These are phyloP conservation scores for Tuber brumale DNA, from an alignment of 495 filamentous ascomycete genomes.

Conservation along the genomic window DNA sequence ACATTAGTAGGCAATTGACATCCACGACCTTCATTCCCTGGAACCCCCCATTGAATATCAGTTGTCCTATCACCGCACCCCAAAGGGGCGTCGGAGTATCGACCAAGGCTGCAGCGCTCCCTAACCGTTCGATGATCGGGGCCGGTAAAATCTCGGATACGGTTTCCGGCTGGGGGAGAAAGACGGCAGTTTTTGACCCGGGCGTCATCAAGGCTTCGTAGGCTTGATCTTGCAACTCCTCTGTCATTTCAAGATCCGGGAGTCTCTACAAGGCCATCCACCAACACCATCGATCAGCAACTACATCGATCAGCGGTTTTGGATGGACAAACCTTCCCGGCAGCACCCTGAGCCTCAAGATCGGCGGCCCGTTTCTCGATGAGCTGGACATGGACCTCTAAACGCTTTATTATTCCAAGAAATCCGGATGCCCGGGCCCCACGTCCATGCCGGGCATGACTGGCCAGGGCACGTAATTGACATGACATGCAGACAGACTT, in stretches of 20 bases:
- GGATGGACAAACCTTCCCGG: slow-evolving; percentile 21
- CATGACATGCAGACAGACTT: slow-evolving; percentile 31
- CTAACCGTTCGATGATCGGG: slow-evolving; percentile 22
- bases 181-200: slow-evolving; percentile 7
- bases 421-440: slow-evolving; percentile 23
- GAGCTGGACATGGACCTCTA: slow-evolving; percentile 40
- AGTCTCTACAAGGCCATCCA: slow-evolving; percentile 18
- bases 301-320: not conserved
- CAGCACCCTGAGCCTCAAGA: slow-evolving; percentile 24
- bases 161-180: slow-evolving; percentile 33
- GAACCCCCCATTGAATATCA: slow-evolving; percentile 33
- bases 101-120: slow-evolving; percentile 14
- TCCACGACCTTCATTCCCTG: slow-evolving; percentile 24
- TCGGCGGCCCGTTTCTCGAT: slow-evolving; percentile 38
- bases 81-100: slow-evolving; percentile 16
- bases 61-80: slow-evolving; percentile 18
- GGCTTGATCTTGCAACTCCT: slow-evolving; percentile 35
- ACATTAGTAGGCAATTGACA: slow-evolving; percentile 29
- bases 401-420: slow-evolving; percentile 19
- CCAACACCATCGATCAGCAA: slow-evolving; percentile 6
- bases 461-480: slow-evolving; percentile 26
- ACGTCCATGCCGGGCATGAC: slow-evolving; percentile 16
- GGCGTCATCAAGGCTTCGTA: slow-evolving; percentile 39
- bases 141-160: slow-evolving; percentile 21
- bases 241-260: slow-evolving; percentile 36